Percentiles rank a stretch among this genome's conserved stretches.
Evolutionary conservation across 495 filamentous ascomycete genomes (phyloP).

Genomic region (Choiromyces venosus): DNA sequence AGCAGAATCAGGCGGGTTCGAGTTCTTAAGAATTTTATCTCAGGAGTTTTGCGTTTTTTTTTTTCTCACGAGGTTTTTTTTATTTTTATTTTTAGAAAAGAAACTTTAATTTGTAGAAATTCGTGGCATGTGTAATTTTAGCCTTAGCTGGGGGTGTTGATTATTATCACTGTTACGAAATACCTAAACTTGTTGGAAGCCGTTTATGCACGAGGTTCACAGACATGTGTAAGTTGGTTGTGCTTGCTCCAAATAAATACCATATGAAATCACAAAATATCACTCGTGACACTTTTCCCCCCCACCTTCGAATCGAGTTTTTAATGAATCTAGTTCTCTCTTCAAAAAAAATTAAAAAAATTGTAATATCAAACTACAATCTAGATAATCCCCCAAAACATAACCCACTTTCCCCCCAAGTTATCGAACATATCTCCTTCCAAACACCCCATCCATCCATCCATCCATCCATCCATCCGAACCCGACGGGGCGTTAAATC

Average conservation of each 20-base stretch:
- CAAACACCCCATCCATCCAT: too few species aligned
- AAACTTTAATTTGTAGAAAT: neutral
- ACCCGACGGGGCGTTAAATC: neutral
- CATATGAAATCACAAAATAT: neutral
- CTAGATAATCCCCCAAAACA: neutral
- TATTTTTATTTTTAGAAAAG: neutral
- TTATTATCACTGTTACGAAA: neutral
- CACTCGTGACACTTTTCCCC: neutral
- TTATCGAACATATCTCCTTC: too few species aligned
- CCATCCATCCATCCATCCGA: neutral
- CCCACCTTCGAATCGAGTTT: too few species aligned
- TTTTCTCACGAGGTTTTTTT: neutral
- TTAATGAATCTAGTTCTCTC: too few species aligned
- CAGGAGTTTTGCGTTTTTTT: neutral
- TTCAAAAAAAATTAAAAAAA: too few species aligned
- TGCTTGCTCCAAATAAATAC: too few species aligned
- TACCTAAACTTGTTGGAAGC: neutral
- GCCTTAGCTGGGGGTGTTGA: neutral
- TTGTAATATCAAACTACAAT: too few species aligned
- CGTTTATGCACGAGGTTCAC: neutral
- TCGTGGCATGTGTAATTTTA: neutral
- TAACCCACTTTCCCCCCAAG: too few species aligned
- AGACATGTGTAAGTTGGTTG: neutral
- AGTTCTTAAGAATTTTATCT: neutral
- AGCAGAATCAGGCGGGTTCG: constrained; percentile 38